phyloP scores from a whole-genome alignment of 257 asterid species.

The Ballota nigra region DNA sequence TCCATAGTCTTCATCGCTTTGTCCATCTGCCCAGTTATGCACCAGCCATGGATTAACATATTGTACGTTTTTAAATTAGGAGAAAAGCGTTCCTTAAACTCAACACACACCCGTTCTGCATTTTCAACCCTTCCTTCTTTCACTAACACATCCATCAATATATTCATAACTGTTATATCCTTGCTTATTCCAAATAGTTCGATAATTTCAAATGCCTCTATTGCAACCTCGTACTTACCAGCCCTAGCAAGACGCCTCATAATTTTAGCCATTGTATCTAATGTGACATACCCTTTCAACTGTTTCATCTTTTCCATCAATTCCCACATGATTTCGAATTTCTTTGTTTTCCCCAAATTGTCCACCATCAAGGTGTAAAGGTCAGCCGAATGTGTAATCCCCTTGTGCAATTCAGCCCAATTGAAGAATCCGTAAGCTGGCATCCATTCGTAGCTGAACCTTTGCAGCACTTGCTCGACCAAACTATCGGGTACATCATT shows the following conservation, averaged over 20 bases:
- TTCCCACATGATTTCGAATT: conserved; percentile 71
- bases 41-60: conserved; percentile 74
- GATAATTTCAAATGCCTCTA: conserved; percentile 44
- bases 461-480: conserved; percentile 56
- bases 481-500: conserved; percentile 46
- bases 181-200: conserved; percentile 45
- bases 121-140: conserved; percentile 75
- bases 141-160: conserved; percentile 57
- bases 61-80: conserved; percentile 62
- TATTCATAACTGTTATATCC: conserved; percentile 46
- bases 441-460: conserved; percentile 83
- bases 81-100: conserved; percentile 42
- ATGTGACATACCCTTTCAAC: conserved; percentile 48
- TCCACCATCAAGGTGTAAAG: conserved; percentile 65
- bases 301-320: conserved; percentile 68
- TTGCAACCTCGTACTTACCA: conserved; percentile 61
- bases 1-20: conserved; percentile 50
- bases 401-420: conserved; percentile 62
- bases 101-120: conserved; percentile 50
- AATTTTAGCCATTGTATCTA: conserved; percentile 55
- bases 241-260: conserved; percentile 75
- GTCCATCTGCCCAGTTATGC: conserved; percentile 65
- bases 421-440: conserved; percentile 74
- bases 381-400: conserved; percentile 42
- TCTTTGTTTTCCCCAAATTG: conserved; percentile 62